Base-by-base conservation (phyloP, 2,329 filamentous ascomycete species). In the Aspergillus fumigatus region DNA sequence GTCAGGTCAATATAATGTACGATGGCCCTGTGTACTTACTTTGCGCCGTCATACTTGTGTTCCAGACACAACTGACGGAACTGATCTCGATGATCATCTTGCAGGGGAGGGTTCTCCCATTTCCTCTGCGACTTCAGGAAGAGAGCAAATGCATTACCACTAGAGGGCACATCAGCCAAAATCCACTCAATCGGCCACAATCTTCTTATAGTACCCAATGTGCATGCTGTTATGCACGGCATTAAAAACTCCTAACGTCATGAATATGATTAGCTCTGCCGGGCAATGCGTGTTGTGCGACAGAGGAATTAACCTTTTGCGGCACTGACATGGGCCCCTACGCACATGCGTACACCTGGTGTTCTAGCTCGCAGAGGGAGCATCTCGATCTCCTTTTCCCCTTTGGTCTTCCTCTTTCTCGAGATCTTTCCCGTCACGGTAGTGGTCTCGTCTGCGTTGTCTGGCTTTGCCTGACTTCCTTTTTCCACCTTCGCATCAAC, bases 61-160 rank as follows among this genome's bases (percentile, higher is more conserved):
- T 86, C 77, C 51, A 83, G 79, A 69, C 90, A 90, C 32, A 85
- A 77, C 47, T 81, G 80, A 55, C 83, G 83, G 76, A 97, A 99
- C 41, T 85, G 81, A 45, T 85, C 80, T 51, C 83, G 81, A 53
- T 88, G 84, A 26, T 88, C 85, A 41, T 84, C 75, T 26, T 88
- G 81, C 4, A 99, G 80, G 0, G 89, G 84, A 8, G 92, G 90
- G 67, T 88, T 95, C 27, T 84, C 82, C 94, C 94, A 99, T 78
- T 96, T 97, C 54, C 92, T 87, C 73, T 99, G 94, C 0, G 90
- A 96, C 72, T 97, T 97, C 65, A 99, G 82, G 77, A 99, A 99
- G 21, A 97, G 80, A 3, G 94, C 94, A 65, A 97, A 96, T 9
- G 92, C 86, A 71, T 97, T 99, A 60, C 89, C 92, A 53, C 92